Conservation (phyloP, 495 filamentous ascomycete genomes). For the Aspergillus mulundensis region DNA sequence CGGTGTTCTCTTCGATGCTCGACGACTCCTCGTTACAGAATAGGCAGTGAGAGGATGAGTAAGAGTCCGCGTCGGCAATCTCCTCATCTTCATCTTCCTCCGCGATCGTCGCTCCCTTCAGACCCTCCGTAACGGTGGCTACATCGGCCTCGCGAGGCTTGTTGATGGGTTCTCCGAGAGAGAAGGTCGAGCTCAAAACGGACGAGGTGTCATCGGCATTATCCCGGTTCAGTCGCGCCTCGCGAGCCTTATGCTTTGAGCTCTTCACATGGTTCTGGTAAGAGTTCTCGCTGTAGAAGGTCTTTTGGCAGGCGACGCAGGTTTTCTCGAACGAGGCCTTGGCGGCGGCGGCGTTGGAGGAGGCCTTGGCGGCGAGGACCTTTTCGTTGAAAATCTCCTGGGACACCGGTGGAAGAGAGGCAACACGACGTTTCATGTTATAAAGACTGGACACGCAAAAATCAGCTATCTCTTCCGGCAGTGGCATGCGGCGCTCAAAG, state of each 20-base stretch:
- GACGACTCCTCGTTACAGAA: constrained; percentile 86
- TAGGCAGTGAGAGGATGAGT: constrained; percentile 65
- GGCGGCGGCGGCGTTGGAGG: constrained; percentile 74
- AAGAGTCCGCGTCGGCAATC: constrained; percentile 26
- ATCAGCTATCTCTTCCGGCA: neutral
- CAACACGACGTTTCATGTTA: constrained; percentile 94
- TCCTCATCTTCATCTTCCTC: constrained; percentile 45
- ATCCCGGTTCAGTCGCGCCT: constrained; percentile 44
- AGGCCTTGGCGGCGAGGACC: constrained; percentile 86
- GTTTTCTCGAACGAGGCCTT: constrained; percentile 83
- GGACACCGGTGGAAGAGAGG: constrained; percentile 83
- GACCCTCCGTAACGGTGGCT: constrained; percentile 70
- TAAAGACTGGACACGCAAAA: constrained; percentile 61
- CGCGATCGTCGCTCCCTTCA: constrained; percentile 69
- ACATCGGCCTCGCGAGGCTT: constrained; percentile 60
- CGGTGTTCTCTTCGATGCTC: constrained; percentile 64
- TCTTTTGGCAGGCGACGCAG: constrained; percentile 82
- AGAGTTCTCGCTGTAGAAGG: constrained; percentile 93
- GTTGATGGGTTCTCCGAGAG: constrained; percentile 74
- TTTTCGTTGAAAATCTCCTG: constrained; percentile 95
- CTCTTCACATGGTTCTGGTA: constrained; percentile 90
- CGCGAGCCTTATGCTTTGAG: constrained; percentile 78
- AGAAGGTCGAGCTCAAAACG: constrained; percentile 86
- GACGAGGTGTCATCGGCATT: constrained; percentile 69
- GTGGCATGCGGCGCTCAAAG: neutral